Conservation (phyloP, 495 filamentous ascomycete species). For the Cercophora sp. region DNA sequence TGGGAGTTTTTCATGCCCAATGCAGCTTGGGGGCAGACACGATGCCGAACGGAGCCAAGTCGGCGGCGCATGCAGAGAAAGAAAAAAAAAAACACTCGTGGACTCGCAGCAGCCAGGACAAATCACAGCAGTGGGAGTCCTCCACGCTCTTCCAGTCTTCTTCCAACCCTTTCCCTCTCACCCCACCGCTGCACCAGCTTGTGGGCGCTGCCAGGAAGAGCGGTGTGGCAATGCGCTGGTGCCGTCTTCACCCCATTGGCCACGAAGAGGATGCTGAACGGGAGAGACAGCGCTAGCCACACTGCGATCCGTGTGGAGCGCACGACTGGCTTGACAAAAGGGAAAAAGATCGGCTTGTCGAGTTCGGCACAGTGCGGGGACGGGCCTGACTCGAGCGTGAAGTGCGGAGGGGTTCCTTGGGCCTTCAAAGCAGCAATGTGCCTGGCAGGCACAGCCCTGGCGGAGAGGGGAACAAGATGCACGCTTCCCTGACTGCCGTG, state of each 20-base stretch:
- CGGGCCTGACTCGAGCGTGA: conserved; percentile 9
- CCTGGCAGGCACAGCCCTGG: conserved; percentile 12
- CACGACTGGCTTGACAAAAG: not conserved
- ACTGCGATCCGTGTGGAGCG: not conserved
- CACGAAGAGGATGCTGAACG: not conserved
- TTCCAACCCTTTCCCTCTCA: no score
- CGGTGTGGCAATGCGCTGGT: conserved; percentile 1
- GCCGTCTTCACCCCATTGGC: not conserved
- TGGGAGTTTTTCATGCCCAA: no score
- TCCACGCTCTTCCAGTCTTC: no score
- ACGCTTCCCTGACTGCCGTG: no score
- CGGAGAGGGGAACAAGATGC: no score
- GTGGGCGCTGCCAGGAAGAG: not conserved
- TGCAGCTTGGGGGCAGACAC: no score
- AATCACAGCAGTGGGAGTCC: no score
- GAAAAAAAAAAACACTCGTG: no score
- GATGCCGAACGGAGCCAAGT: not conserved
- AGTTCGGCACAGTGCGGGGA: conserved; percentile 11
- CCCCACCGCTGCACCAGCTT: no score
- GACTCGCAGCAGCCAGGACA: no score
- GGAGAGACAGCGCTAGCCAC: not conserved
- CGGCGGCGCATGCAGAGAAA: no score
- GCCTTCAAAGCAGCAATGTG: conserved; percentile 3
- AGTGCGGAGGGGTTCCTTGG: not conserved
- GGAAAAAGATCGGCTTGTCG: conserved; percentile 7